Percentiles rank a stretch among this genome's conserved stretches.
These are phyloP conservation scores for Obba rivulosa DNA, from an alignment of 768 basidiomycete genomes.

Conservation along the genomic window DNA sequence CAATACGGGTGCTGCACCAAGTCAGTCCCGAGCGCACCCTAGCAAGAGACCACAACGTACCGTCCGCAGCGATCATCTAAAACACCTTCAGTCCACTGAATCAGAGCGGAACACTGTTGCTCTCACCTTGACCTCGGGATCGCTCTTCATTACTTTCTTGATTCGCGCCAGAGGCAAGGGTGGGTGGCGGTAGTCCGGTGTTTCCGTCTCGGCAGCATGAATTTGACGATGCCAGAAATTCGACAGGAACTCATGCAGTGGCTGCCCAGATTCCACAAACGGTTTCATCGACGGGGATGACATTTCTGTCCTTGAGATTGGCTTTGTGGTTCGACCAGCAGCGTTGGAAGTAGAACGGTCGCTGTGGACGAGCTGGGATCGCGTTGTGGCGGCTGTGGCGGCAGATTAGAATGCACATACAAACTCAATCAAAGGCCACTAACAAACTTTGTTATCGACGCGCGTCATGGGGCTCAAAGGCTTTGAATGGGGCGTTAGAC, in stretches of 20 bases:
- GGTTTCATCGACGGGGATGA: conserved; percentile 33
- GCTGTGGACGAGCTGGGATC: too few species aligned
- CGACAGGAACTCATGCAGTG: conserved; percentile 79
- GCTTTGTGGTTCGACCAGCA: too few species aligned
- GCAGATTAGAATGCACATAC: too few species aligned
- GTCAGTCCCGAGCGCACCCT: neutral
- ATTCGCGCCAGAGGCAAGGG: conserved; percentile 91
- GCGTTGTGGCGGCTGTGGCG: too few species aligned
- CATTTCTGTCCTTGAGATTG: conserved; percentile 1
- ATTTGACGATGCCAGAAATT: conserved; percentile 91
- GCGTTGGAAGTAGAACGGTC: too few species aligned
- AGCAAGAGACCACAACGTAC: conserved; percentile 32
- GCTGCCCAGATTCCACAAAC: conserved; percentile 78
- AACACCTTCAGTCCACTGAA: too few species aligned
- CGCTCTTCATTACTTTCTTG: conserved; percentile 99
- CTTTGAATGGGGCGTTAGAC: too few species aligned
- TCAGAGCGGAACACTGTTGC: neutral
- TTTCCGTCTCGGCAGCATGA: conserved; percentile 81
- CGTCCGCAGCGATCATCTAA: conserved; percentile 96
- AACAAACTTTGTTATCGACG: too few species aligned
- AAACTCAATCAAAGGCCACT: too few species aligned
- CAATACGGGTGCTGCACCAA: conserved; percentile 71
- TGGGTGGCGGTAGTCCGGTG: conserved; percentile 82
- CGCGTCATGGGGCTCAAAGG: too few species aligned
- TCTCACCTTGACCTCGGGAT: conserved; percentile 90